phyloP scores from a whole-genome alignment of 352 stramenopile species.

The Globisporangium nagaii region DNA sequence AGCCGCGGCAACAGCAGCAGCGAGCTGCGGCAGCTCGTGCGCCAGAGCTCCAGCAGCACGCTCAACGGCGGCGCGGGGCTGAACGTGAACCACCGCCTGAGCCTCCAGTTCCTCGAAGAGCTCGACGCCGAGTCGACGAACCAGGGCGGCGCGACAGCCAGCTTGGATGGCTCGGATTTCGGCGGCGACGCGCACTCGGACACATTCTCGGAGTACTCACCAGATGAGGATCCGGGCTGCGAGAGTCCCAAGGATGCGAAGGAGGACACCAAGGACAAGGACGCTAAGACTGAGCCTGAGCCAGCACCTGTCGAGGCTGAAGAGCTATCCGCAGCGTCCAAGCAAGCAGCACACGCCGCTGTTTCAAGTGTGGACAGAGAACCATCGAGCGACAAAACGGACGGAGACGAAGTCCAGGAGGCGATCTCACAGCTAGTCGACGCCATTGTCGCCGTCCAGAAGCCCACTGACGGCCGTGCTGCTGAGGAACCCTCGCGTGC shows the following conservation, averaged over 20 bases:
- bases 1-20: not conserved
- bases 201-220: slow-evolving; percentile 3
- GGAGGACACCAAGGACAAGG: not conserved
- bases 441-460: not conserved
- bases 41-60: not conserved
- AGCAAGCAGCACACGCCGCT: not conserved
- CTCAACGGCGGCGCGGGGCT: not conserved
- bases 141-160: not conserved
- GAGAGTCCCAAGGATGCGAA: not conserved
- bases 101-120: slow-evolving; percentile 6
- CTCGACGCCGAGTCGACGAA: not conserved
- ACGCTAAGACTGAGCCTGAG: not conserved
- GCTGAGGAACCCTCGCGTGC: not conserved
- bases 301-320: not conserved
- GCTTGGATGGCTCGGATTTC: not conserved
- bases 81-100: slow-evolving; percentile 1
- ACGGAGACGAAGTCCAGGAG: not conserved
- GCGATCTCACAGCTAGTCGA: not conserved
- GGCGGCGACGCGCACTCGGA: not conserved
- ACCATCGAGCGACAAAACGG: not conserved
- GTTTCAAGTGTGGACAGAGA: not conserved
- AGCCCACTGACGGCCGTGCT: not conserved
- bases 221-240: not conserved
- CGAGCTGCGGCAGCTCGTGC: not conserved
- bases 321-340: not conserved